Conservation (phyloP, 2,329 filamentous ascomycete genomes). For the Pestalotiopsis sp. region DNA sequence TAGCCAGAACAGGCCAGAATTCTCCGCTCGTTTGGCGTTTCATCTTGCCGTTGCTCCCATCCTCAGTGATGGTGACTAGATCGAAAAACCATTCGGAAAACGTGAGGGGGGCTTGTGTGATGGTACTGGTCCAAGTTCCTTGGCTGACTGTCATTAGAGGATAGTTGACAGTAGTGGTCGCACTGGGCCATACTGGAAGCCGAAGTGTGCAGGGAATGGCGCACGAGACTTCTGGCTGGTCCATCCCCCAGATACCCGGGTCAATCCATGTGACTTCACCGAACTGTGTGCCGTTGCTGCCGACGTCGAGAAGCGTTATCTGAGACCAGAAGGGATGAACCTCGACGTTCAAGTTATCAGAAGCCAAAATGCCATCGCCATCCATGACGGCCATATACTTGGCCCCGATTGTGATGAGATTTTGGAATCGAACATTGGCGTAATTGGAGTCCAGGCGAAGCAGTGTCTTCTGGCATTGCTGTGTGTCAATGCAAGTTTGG, state of each 20-base stretch:
- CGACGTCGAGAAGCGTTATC: slow-evolving; percentile 24
- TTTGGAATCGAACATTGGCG: slow-evolving; percentile 22
- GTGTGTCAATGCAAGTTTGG: not conserved
- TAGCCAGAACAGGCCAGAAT: not conserved
- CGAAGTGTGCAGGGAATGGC: slow-evolving; percentile 27
- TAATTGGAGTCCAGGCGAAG: slow-evolving; percentile 19
- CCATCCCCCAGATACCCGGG: slow-evolving; percentile 32
- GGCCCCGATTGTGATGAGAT: slow-evolving; percentile 33
- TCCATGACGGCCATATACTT: slow-evolving; percentile 28
- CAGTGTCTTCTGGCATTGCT: slow-evolving; percentile 2
- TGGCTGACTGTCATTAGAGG: slow-evolving; percentile 31
- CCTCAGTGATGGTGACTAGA: not conserved
- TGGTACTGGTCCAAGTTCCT: slow-evolving; percentile 31
- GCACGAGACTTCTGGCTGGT: slow-evolving; percentile 29
- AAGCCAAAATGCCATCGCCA: slow-evolving; percentile 24
- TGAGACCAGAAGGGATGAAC: slow-evolving; percentile 31
- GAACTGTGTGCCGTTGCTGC: not conserved
- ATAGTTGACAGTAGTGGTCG: slow-evolving; percentile 31
- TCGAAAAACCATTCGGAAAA: slow-evolving; percentile 27
- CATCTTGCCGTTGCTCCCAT: not conserved
- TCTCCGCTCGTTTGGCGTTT: not conserved
- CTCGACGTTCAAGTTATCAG: slow-evolving; percentile 29
- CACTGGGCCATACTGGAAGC: slow-evolving; percentile 28
- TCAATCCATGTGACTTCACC: slow-evolving; percentile 26
- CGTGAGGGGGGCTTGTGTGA: slow-evolving; percentile 29